Evolutionary conservation across 2,329 filamentous ascomycete species (phyloP).

Genomic region (Ceratocystis variospora): DNA sequence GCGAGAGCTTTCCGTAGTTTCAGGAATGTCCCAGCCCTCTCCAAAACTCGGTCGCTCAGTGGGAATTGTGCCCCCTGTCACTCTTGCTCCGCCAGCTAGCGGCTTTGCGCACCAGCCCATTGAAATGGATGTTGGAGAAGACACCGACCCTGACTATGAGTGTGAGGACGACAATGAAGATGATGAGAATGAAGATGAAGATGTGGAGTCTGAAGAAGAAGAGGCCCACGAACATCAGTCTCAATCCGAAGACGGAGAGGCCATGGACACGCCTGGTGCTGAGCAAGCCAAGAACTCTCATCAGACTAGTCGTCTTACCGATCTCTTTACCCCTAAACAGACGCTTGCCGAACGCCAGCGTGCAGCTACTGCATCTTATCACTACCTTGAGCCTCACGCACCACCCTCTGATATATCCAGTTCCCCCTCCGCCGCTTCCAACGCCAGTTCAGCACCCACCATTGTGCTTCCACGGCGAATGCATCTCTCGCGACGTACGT

Average conservation of each 20-base stretch:
- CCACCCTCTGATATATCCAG: slow-evolving; percentile 1
- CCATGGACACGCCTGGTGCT: background rate
- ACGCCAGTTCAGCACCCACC: slow-evolving; percentile 24
- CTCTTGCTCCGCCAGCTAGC: slow-evolving; percentile 10
- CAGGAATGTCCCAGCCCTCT: background rate
- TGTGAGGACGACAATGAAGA: background rate
- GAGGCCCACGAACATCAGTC: background rate
- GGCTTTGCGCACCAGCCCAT: slow-evolving; percentile 18
- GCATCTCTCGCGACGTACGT: slow-evolving; percentile 31
- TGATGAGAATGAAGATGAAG: background rate
- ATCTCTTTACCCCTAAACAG: slow-evolving; percentile 13
- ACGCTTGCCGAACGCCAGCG: slow-evolving; percentile 8
- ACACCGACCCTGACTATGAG: slow-evolving; percentile 14
- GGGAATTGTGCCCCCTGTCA: slow-evolving; percentile 16
- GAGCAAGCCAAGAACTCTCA: background rate
- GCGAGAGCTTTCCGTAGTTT: slow-evolving; percentile 7
- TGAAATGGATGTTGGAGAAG: slow-evolving; percentile 13
- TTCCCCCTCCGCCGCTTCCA: slow-evolving; percentile 20
- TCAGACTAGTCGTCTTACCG: slow-evolving; percentile 7
- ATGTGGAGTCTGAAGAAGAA: slow-evolving; percentile 4
- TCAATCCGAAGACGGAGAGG: background rate
- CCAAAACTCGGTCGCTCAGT: background rate
- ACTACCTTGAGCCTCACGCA: slow-evolving; percentile 12
- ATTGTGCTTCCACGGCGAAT: slow-evolving; percentile 13
- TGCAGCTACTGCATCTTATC: slow-evolving; percentile 13